phyloP scores from a whole-genome alignment of 1,284 basidiomycete species.

The Ceraceosorus bombacis region DNA sequence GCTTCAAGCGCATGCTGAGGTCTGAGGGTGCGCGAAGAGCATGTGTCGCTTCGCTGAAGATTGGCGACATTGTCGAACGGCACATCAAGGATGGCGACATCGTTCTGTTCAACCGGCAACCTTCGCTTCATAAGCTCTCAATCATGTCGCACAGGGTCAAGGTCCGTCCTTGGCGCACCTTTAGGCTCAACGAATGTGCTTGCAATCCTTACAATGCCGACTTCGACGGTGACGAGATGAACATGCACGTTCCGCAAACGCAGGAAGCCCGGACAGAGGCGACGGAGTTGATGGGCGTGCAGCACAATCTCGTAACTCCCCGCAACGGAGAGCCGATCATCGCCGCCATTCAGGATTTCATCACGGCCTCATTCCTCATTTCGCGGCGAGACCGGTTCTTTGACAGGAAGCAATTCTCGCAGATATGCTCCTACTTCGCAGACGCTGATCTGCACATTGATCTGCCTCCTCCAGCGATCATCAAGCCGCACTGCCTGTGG shows the following conservation, averaged over 20 bases:
- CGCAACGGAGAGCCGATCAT: slow-evolving; percentile 46
- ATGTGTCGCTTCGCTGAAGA: slow-evolving; percentile 63
- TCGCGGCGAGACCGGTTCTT: slow-evolving; percentile 89
- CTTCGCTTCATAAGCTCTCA: slow-evolving; percentile 69
- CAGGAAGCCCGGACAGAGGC: slow-evolving; percentile 98
- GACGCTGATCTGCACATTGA: slow-evolving; percentile 90
- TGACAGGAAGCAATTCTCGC: slow-evolving; percentile 87
- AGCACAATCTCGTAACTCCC: slow-evolving; percentile 81
- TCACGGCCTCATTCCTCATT: slow-evolving; percentile 73
- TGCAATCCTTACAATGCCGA: slow-evolving; percentile 99
- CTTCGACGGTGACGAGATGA: slow-evolving; percentile 99
- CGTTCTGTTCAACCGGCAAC: slow-evolving; percentile 97
- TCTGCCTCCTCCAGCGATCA: slow-evolving; percentile 86
- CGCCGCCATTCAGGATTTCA: slow-evolving; percentile 46
- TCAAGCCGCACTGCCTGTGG: slow-evolving; percentile 89
- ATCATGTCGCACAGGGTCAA: slow-evolving; percentile 98
- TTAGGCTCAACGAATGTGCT: slow-evolving; percentile 97
- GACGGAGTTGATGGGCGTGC: slow-evolving; percentile 93
- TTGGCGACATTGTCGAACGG: slow-evolving; percentile 85
- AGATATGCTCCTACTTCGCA: slow-evolving; percentile 88
- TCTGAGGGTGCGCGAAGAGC: slow-evolving; percentile 41
- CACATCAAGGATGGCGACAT: slow-evolving; percentile 95
- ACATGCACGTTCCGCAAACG: slow-evolving; percentile 93
- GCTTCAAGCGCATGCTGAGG: slow-evolving; percentile 60
- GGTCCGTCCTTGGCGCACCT: slow-evolving; percentile 92